Evolutionary conservation across 192 early-diverging fungal genomes (phyloP), one percentile per base, ranked within the genome.

Genomic region (Paraglomus occultum): DNA sequence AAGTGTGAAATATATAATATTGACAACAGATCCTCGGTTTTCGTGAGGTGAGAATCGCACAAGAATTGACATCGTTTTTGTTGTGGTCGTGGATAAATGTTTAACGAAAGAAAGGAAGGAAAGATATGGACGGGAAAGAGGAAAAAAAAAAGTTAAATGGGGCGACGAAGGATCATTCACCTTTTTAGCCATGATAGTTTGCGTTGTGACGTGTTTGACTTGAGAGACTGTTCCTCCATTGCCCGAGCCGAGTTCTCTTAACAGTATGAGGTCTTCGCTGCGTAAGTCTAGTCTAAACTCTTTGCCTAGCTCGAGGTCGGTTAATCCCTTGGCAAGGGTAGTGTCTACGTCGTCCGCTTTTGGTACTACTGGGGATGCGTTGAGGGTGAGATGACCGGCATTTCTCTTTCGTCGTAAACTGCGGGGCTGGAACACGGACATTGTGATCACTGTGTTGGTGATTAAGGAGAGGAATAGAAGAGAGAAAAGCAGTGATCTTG

Each of bases 101-200:
- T 17, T 2, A 51, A 51, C 1, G 51, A 15, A 18, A 18, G 51
- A 51, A 15, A 51, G 51, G 18, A 18, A 15, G 18, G n/a, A 53
- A 63, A 20, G 20, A 20, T 20, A 18, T 9, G 18, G n/a, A 52
- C 15, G 45, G 53, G 38, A 22, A 44, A 69, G 43, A 47, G 23
- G 47, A 64, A 61, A 15, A 49, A 52, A 23, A 50, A 52, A 53
- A 22, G 7, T 20, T 40, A 49, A 45, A 8, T 3, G 3, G 49
- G 15, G 9, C n/a, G 45, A 50, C 15, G 12, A 51, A 12, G 31
- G 31, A 31, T 54, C 5, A 71, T 52, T 57, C 76, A 94, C 92
- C 91, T 99, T 99, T 72, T 90, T 83, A 8, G 96, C 96, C 93
- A 99, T 95, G 47, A 95, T 79, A 44, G 89, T 92, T 43, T 87